Percentiles rank a stretch among this genome's conserved stretches.
Conservation (phyloP, 805 yeast species). For the Henningerozyma blattae region DNA sequence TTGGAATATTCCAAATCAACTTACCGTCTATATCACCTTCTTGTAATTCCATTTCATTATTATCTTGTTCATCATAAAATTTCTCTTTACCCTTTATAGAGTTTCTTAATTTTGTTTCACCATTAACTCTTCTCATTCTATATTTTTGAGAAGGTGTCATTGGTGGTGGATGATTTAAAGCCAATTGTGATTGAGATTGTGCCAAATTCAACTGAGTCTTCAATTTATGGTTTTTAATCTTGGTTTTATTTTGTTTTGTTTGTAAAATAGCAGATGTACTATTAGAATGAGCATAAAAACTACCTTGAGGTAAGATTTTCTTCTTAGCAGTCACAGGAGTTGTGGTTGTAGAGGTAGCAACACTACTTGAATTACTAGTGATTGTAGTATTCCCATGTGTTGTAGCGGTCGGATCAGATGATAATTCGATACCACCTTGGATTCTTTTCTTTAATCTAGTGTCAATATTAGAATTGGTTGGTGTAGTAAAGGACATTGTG, state of each 20-base stretch:
- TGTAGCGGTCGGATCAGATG: not conserved
- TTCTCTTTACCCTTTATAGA: constrained; percentile 26
- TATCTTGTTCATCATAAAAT: constrained; percentile 25
- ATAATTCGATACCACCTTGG: not conserved
- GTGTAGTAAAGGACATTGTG: not conserved
- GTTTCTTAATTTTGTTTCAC: constrained; percentile 23
- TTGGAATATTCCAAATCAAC: constrained; percentile 41
- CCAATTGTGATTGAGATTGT: too few species aligned
- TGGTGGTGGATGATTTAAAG: too few species aligned
- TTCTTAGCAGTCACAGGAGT: constrained; percentile 1
- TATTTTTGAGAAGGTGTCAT: constrained; percentile 33
- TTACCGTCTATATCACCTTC: constrained; percentile 29
- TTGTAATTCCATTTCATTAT: constrained; percentile 6
- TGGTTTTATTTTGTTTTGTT: constrained; percentile 1
- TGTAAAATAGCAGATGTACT: constrained; percentile 11
- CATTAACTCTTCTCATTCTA: constrained; percentile 28
- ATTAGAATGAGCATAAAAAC: constrained; percentile 8
- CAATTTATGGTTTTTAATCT: not conserved
- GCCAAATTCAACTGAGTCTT: too few species aligned
- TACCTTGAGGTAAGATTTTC: too few species aligned
- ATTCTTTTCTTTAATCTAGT: not conserved
- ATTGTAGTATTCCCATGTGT: not conserved
- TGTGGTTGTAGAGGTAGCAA: not conserved
- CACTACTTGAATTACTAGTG: not conserved
- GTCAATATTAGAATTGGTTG: not conserved